Conservation (phyloP, 2,329 filamentous ascomycete genomes). For the Ophiostoma tasmaniense region DNA sequence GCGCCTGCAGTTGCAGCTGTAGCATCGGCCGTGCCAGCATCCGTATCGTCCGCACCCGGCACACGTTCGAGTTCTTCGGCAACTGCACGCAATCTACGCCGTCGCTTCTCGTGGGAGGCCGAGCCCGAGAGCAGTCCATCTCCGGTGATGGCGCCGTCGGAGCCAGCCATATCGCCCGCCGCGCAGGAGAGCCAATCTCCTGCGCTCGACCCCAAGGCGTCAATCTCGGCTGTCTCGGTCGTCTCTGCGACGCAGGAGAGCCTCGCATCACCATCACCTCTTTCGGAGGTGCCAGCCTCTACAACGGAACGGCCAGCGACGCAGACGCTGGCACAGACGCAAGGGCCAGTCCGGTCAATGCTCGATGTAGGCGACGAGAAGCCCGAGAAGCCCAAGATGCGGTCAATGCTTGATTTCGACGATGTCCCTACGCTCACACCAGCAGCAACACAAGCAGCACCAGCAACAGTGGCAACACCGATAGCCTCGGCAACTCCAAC, state of each 20-base stretch:
- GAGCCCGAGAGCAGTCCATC: constrained; percentile 24
- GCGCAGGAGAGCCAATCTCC: neutral
- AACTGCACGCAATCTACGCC: constrained; percentile 11
- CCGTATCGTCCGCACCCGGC: neutral
- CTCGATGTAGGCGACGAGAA: neutral
- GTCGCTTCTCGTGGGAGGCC: constrained; percentile 38
- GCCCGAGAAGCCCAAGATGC: constrained; percentile 14
- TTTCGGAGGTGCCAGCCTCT: neutral
- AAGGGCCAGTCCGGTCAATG: neutral
- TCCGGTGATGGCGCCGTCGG: neutral
- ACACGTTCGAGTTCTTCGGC: constrained; percentile 5
- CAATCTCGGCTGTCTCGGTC: neutral
- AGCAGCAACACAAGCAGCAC: too few relatives aligned
- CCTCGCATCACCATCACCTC: neutral
- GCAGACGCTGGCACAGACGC: neutral
- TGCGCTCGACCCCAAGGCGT: neutral
- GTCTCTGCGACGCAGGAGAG: neutral
- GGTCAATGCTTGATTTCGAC: constrained; percentile 20
- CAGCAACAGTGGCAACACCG: neutral
- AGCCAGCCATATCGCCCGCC: constrained; percentile 3
- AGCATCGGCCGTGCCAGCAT: neutral
- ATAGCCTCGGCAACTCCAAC: neutral
- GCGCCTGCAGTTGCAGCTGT: neutral
- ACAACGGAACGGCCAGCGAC: neutral
- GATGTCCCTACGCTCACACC: constrained; percentile 3